Evolutionary conservation across 2,329 filamentous ascomycete genomes (phyloP).

Genomic region (Trichoderma sp.): DNA sequence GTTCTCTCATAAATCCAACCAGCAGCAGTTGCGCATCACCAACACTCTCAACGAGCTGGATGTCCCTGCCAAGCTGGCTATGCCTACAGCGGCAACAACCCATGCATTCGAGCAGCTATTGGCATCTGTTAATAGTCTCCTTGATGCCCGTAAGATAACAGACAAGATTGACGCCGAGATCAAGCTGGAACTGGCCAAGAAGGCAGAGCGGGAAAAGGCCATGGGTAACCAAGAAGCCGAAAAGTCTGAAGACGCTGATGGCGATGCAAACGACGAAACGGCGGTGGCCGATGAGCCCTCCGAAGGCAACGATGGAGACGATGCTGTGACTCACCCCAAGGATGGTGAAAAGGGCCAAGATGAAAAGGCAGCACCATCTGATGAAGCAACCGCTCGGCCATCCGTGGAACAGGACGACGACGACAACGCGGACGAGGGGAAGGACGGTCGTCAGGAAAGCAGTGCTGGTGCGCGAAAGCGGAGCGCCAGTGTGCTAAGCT

Average conservation of each 20-base stretch:
- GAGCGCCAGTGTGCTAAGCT: conserved; percentile 77
- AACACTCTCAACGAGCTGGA: conserved; percentile 70
- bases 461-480: conserved; percentile 60
- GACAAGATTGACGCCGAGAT: conserved; percentile 76
- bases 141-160: conserved; percentile 69
- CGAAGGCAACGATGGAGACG: conserved; percentile 22
- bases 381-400: conserved; percentile 7
- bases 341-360: conserved; percentile 23
- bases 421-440: conserved; percentile 29
- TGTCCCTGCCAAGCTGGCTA: conserved; percentile 64
- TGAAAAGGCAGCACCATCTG: conserved; percentile 7
- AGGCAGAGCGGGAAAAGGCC: conserved; percentile 48
- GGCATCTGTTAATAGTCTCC: conserved; percentile 61
- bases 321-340: conserved; percentile 19
- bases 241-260: conserved; percentile 22
- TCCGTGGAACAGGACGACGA: conserved; percentile 33
- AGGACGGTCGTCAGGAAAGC: conserved; percentile 35
- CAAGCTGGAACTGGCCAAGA: conserved; percentile 56
- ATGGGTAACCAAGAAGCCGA: conserved; percentile 19
- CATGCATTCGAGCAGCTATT: conserved; percentile 69
- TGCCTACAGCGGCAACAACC: conserved; percentile 71
- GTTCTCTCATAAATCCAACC: conserved; percentile 70
- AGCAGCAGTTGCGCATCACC: conserved; percentile 72
- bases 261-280: conserved; percentile 11
- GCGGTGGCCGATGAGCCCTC: conserved; percentile 23